Percentiles rank a stretch among this genome's conserved stretches.
Conservation (phyloP, 345 rosid genomes). For the Xanthoceras sorbifolium region DNA sequence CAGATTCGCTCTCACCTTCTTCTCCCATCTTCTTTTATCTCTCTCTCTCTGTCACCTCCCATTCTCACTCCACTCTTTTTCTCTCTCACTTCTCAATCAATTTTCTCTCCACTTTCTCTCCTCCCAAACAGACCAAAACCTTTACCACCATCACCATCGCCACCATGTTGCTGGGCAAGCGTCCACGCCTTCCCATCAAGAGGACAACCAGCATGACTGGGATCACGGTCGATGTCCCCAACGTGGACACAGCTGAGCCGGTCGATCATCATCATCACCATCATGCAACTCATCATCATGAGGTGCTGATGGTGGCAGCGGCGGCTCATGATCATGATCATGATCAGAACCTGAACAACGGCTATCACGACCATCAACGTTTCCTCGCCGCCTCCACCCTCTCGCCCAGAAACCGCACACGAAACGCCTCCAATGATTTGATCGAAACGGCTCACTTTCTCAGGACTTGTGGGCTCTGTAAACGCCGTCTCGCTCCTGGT, state of each 20-base stretch:
- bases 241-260: conserved; percentile 33
- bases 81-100: conserved; percentile 23
- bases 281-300: conserved; percentile 6
- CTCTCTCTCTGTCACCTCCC: neutral
- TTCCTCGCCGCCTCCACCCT: conserved; percentile 47
- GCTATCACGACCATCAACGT: conserved; percentile 24
- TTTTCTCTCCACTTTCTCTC: conserved; percentile 6
- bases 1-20: conserved; percentile 38
- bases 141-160: conserved; percentile 2
- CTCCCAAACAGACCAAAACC: no score
- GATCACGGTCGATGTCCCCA: conserved; percentile 42
- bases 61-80: conserved; percentile 13
- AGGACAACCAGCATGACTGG: conserved; percentile 77
- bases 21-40: conserved; percentile 17
- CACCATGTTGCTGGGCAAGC: conserved; percentile 64
- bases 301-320: no score
- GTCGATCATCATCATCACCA: conserved; percentile 28
- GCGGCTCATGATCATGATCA: conserved; percentile 23
- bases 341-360: conserved; percentile 19
- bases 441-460: conserved; percentile 51
- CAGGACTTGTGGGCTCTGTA: conserved; percentile 74
- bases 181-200: conserved; percentile 60
- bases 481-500: conserved; percentile 57
- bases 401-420: conserved; percentile 42
- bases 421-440: conserved; percentile 13